Percentiles rank a stretch among this genome's conserved stretches.
phyloP scores from a whole-genome alignment of 2,329 filamentous ascomycete genomes.

The Xylariaceae sp. region DNA sequence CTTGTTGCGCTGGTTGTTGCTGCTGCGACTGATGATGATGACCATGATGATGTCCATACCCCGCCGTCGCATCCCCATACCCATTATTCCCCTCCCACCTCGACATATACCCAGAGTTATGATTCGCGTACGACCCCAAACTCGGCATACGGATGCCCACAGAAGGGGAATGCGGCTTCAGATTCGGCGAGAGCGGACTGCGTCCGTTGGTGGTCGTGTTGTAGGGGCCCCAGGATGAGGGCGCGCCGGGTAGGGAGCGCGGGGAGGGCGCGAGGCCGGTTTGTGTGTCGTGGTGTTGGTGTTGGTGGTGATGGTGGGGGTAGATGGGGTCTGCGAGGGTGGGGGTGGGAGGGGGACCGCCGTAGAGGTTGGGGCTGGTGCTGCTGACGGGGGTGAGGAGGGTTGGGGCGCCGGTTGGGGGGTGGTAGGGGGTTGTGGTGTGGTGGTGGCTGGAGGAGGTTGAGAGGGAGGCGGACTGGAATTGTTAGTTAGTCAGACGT shows the following conservation, averaged over 20 bases:
- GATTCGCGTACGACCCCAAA: conserved; percentile 35
- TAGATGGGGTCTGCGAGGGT: conserved; percentile 37
- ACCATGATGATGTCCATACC: no score
- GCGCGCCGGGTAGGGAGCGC: conserved; percentile 45
- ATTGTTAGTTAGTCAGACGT: conserved; percentile 1
- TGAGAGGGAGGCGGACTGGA: conserved; percentile 30
- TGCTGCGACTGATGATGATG: not conserved
- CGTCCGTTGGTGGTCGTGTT: conserved; percentile 30
- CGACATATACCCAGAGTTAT: conserved; percentile 32
- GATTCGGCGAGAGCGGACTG: conserved; percentile 39
- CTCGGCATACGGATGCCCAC: conserved; percentile 34
- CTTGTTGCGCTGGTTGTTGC: conserved; percentile 24
- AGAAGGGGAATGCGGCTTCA: conserved; percentile 36
- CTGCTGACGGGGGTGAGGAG: conserved; percentile 33
- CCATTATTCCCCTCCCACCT: conserved; percentile 31
- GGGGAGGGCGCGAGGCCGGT: conserved; percentile 43
- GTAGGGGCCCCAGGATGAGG: conserved; percentile 46
- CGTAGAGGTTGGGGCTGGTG: conserved; percentile 32
- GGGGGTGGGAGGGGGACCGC: conserved; percentile 32
- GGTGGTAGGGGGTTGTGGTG: conserved; percentile 18
- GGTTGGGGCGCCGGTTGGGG: conserved; percentile 16
- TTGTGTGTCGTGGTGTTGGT: conserved; percentile 42
- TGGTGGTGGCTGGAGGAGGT: conserved; percentile 20
- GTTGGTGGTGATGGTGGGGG: conserved; percentile 21
- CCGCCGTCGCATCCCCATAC: conserved; percentile 26